Base-by-base conservation (phyloP, 2,329 filamentous ascomycete species). In the Nectriaceae sp. region DNA sequence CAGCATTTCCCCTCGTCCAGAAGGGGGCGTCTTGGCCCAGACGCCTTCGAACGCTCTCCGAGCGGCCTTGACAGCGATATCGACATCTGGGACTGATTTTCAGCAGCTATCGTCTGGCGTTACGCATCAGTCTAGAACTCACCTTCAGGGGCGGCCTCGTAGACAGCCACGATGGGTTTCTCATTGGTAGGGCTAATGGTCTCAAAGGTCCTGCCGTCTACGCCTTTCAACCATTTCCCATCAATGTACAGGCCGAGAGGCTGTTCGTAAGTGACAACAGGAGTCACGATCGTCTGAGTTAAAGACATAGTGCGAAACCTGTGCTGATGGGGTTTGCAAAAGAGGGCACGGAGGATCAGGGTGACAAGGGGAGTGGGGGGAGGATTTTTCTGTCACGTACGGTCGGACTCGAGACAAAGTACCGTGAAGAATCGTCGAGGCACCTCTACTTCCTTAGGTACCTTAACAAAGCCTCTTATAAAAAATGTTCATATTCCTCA, bases 241-340 rank as follows among this genome's bases (percentile, higher is more conserved):
- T 53, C 33, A 10, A 53, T 53, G 29, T 40, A 53, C 10, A 53
- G 15, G 21, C 50, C 50, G 4, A 49, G 39, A 3, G 50, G 50
- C n/a, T 52, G 40, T 20, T 44, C 26, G 21, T 46, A 50, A 19
- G 37, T 38, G 42, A 42, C 11, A n/a, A n/a, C n/a, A n/a, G n/a
- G n/a, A n/a, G n/a, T n/a, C n/a, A n/a, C n/a, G n/a, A n/a, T n/a
- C n/a, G n/a, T n/a, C n/a, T n/a, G n/a, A n/a, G n/a, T n/a, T n/a
- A n/a, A n/a, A n/a, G n/a, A n/a, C n/a, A n/a, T n/a, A n/a, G n/a
- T n/a, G n/a, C n/a, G n/a, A n/a, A n/a, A n/a, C n/a, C n/a, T n/a
- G n/a, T n/a, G n/a, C n/a, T n/a, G n/a, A n/a, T n/a, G n/a, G n/a
- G n/a, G n/a, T n/a, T n/a, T n/a, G n/a, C n/a, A n/a, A n/a, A n/a